A percentile compares a stretch with the other conserved stretches of the same genome.
phyloP scores from a whole-genome alignment of 75 land plant genomes.

The Selaginella tamariscina region DNA sequence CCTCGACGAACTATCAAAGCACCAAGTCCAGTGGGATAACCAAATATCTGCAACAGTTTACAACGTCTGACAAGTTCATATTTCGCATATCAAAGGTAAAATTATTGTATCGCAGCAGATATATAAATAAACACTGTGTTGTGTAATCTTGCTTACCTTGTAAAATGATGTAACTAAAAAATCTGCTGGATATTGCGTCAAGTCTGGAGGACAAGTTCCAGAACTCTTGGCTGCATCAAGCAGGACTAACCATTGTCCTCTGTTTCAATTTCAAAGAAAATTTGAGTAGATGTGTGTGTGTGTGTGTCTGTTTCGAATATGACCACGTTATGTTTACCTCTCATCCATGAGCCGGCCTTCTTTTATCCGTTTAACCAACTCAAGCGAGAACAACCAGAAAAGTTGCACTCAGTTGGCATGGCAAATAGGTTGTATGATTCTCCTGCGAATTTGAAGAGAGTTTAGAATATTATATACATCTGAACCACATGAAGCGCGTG shows the following conservation, averaged over 20 bases:
- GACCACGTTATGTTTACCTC: background rate
- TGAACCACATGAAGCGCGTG: too few species aligned
- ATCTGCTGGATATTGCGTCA: constrained; percentile 65
- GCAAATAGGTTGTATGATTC: constrained; percentile 58
- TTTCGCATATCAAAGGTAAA: background rate
- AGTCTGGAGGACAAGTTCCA: constrained; percentile 69
- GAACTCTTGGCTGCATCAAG: constrained; percentile 98
- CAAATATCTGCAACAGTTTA: constrained; percentile 92
- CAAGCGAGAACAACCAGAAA: constrained; percentile 67
- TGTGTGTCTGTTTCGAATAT: too few species aligned
- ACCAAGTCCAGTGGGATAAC: constrained; percentile 95
- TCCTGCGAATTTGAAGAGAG: too few species aligned
- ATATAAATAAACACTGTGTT: too few species aligned
- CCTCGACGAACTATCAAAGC: constrained; percentile 75
- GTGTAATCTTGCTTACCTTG: constrained; percentile 39
- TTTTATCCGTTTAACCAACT: constrained; percentile 62
- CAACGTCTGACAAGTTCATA: too few species aligned
- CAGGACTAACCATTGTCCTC: constrained; percentile 77
- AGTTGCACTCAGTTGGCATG: constrained; percentile 95
- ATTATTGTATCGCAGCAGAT: too few species aligned
- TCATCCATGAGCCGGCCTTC: constrained; percentile 22
- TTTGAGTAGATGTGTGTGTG: too few species aligned
- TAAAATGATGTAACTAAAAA: constrained; percentile 91
- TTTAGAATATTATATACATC: too few species aligned
- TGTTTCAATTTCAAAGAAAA: constrained; percentile 13